phyloP scores from a whole-genome alignment of 2,329 filamentous ascomycete species.

The Blastomyces parvus region DNA sequence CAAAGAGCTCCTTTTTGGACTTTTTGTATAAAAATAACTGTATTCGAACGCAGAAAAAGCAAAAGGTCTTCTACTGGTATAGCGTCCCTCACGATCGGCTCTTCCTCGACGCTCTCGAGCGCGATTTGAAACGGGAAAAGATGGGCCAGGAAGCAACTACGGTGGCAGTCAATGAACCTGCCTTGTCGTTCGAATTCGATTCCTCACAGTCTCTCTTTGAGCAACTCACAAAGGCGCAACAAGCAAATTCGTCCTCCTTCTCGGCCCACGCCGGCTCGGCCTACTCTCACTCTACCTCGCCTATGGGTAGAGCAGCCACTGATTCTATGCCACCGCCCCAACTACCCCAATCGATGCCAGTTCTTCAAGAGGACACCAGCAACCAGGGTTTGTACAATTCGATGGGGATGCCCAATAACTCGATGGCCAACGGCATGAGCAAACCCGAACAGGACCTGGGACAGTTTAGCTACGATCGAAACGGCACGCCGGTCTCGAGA shows the following conservation, averaged over 20 bases:
- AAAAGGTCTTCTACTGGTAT: conserved; percentile 99
- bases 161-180: conserved; percentile 91
- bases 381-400: conserved; percentile 61
- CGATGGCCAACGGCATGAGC: conserved; percentile 64
- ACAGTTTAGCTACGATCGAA: conserved; percentile 82
- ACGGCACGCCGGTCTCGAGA: conserved; percentile 73
- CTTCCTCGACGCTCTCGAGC: conserved; percentile 93
- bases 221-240: conserved; percentile 97
- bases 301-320: conserved; percentile 82
- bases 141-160: conserved; percentile 98
- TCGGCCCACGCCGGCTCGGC: conserved; percentile 62
- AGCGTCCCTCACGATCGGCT: conserved; percentile 95
- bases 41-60: conserved; percentile 99
- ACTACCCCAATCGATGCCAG: conserved; percentile 54
- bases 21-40: conserved; percentile 99
- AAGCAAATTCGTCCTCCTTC: conserved; percentile 96
- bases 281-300: conserved; percentile 74
- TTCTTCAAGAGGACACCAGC: conserved; percentile 53
- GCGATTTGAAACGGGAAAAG: conserved; percentile 97
- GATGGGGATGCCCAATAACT: conserved; percentile 60
- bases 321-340: conserved; percentile 79
- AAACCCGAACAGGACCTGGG: conserved; percentile 83
- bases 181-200: conserved; percentile 97
- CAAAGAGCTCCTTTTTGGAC: conserved; percentile 95
- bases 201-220: conserved; percentile 98